Conservation (phyloP, 768 basidiomycete species). For the Amylocystis lapponica region DNA sequence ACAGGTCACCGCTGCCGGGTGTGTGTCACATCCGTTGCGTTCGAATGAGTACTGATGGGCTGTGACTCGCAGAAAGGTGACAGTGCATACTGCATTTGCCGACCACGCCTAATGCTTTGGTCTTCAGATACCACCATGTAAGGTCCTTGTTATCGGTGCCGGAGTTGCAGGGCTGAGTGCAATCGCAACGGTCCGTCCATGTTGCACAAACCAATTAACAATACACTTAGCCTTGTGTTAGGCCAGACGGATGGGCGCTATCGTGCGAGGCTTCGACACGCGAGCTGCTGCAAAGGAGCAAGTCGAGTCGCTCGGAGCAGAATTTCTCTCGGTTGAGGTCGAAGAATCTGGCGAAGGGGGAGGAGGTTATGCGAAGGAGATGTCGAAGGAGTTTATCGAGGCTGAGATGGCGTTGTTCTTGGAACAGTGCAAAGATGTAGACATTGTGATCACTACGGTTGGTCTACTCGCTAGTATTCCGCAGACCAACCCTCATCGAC, state of each 20-base stretch:
- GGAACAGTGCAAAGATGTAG: conserved; percentile 85
- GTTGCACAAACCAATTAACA: conserved; percentile 1
- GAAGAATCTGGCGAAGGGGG: conserved; percentile 78
- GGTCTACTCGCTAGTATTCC: conserved; percentile 10
- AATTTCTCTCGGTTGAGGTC: conserved; percentile 79
- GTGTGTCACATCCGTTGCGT: conserved; percentile 25
- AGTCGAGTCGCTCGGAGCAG: conserved; percentile 84
- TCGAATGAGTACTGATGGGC: background rate
- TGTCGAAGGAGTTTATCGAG: conserved; percentile 86
- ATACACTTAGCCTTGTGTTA: conserved; percentile 28
- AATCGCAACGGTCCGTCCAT: conserved; percentile 64
- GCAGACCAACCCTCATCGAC: background rate
- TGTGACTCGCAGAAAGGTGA: conserved; percentile 36
- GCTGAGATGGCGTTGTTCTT: conserved; percentile 87
- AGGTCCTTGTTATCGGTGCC: conserved; percentile 83
- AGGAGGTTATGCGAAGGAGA: conserved; percentile 86
- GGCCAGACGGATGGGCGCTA: conserved; percentile 81
- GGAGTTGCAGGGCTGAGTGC: conserved; percentile 88
- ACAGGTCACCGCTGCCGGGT: conserved; percentile 89
- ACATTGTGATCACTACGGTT: conserved; percentile 84
- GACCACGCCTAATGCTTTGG: background rate
- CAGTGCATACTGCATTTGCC: background rate
- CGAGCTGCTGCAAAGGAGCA: conserved; percentile 83
- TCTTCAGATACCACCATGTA: conserved; percentile 73
- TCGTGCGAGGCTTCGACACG: conserved; percentile 86